A percentile compares a stretch with the other conserved stretches of the same genome.
Evolutionary conservation across 2,329 filamentous ascomycete genomes (phyloP).

Genomic region (Colletotrichum australisinense): DNA sequence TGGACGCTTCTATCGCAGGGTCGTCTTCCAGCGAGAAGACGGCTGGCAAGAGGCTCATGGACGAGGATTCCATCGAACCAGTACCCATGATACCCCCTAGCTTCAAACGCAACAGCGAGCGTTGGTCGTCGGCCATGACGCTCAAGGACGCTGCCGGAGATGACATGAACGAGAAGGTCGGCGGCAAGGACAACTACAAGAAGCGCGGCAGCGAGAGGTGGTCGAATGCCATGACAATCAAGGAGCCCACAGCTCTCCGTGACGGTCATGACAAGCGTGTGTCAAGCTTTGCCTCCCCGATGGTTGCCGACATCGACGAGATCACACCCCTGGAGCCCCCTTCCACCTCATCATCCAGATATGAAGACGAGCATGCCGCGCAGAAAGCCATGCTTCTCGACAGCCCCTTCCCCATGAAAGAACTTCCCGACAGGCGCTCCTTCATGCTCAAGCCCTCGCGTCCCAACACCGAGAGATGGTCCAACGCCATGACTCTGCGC

Average conservation of each 20-base stretch:
- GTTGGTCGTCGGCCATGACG: constrained; percentile 32
- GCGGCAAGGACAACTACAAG: constrained; percentile 13
- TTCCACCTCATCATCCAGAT: constrained; percentile 18
- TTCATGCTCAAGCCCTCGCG: constrained; percentile 28
- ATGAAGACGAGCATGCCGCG: constrained; percentile 19
- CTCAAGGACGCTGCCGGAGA: constrained; percentile 20
- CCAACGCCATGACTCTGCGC: constrained; percentile 26
- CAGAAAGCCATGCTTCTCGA: constrained; percentile 22
- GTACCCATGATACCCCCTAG: constrained; percentile 30
- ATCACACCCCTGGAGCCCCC: constrained; percentile 7
- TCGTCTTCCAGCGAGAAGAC: constrained; percentile 32
- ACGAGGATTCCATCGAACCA: constrained; percentile 26
- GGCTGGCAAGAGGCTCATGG: constrained; percentile 17
- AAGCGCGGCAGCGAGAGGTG: constrained; percentile 30
- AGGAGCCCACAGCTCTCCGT: constrained; percentile 13
- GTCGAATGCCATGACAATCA: constrained; percentile 29
- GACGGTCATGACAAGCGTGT: constrained; percentile 24
- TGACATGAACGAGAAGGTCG: constrained; percentile 24
- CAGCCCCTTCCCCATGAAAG: constrained; percentile 25
- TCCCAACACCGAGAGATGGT: constrained; percentile 28
- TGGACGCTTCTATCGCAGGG: constrained; percentile 23
- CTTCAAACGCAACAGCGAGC: constrained; percentile 30
- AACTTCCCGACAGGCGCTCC: constrained; percentile 23
- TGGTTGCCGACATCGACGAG: constrained; percentile 27
- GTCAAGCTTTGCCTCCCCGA: constrained; percentile 28